phyloP scores from a whole-genome alignment of 2,329 filamentous ascomycete species.

The Fusarium nodosum region DNA sequence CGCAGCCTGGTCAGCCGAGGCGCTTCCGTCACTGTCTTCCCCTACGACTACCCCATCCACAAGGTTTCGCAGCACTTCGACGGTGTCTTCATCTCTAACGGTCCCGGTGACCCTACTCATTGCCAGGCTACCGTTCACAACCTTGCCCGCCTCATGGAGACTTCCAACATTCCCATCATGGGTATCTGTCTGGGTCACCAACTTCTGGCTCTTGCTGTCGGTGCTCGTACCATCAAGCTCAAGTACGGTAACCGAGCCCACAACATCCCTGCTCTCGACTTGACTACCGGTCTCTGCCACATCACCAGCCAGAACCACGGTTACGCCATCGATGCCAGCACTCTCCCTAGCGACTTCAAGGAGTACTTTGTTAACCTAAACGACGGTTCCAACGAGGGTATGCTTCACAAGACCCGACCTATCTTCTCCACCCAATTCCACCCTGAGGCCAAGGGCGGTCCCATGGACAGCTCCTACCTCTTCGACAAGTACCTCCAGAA shows the following conservation, averaged over 20 bases:
- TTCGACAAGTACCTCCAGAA: constrained; percentile 97
- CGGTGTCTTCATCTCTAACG: constrained; percentile 99
- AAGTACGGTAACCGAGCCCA: constrained; percentile 99
- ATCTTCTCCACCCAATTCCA: constrained; percentile 99
- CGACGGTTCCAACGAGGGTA: constrained; percentile 95
- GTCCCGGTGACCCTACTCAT: constrained; percentile 97
- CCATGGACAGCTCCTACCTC: constrained; percentile 93
- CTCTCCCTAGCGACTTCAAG: constrained; percentile 88
- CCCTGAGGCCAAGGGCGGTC: constrained; percentile 96
- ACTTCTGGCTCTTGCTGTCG: constrained; percentile 89
- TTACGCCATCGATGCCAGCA: constrained; percentile 90
- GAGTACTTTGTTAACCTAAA: constrained; percentile 99
- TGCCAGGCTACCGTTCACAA: constrained; percentile 96
- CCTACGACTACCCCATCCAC: constrained; percentile 97
- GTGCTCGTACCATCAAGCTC: constrained; percentile 93
- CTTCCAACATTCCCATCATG: constrained; percentile 92
- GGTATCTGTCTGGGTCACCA: constrained; percentile 98
- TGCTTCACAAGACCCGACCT: constrained; percentile 95
- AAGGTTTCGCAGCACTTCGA: constrained; percentile 98
- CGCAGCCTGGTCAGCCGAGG: constrained; percentile 93
- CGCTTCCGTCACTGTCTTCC: constrained; percentile 93
- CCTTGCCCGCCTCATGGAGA: constrained; percentile 89
- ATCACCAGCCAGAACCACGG: constrained; percentile 99
- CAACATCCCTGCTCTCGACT: constrained; percentile 95
- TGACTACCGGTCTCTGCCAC: constrained; percentile 97